Base-by-base conservation (phyloP, 2,329 filamentous ascomycete species). In the Pestalotiopsis sp. region DNA sequence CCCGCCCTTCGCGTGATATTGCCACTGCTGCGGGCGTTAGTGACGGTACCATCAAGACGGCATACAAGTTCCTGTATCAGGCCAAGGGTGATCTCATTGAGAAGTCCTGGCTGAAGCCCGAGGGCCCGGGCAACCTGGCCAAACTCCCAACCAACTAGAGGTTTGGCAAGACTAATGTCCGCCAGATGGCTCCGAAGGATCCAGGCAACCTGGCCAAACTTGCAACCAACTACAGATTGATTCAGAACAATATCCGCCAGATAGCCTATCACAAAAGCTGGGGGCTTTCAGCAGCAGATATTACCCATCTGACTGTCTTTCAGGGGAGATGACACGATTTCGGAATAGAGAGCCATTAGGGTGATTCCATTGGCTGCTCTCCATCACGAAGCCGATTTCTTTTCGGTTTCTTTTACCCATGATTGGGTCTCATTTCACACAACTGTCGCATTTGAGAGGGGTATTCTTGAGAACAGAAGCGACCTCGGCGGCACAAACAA, bases 11-110 rank as follows among this genome's bases (percentile, higher is more conserved):
- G n/a, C 95, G 95, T 80, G 92, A 97, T 70, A 98, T 99, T 74
- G 93, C 94, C 4, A 81, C 82, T 27, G 91, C 96, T 20, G 94
- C 93, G 1, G 93, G 94, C 72, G 96, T 99, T 36, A 98, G 94
- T 78, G 97, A 99, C 77, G 95, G 96, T 67, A 99, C 96, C 0
- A 97, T 99, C 75, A 95, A 97, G 76, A 97, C 93, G 31, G 95
- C 95, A 0, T 99, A 98, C 85, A 96, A 96, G 78, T 91, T 93
- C 76, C 86, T 99, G 63, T 95, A 95, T 78, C 85, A 87, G 20
- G 90, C 92, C 63, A 89, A 90, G 65, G 90, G 95, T 67, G 86
- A 89, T 70, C 83, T 99, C 69, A 89, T 98, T 75, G 90, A 92
- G 73, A 84, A 89, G 65, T 89, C 92, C 70, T 95, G 93, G 90